Evolutionary conservation across 495 filamentous ascomycete species (phyloP).

Genomic region (Penicillium lagena): DNA sequence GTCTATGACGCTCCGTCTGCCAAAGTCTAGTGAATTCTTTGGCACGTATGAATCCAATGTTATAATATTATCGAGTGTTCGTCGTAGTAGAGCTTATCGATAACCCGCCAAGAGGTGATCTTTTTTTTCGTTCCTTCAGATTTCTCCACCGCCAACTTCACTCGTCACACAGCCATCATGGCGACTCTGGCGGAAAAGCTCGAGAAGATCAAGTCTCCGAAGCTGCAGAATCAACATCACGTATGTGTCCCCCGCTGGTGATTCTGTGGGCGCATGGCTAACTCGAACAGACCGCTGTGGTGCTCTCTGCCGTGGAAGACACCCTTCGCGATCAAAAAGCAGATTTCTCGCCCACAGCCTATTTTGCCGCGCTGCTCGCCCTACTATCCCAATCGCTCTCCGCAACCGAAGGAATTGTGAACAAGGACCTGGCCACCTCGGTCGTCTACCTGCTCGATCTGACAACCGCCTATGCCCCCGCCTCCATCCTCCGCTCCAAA

Average conservation of each 20-base stretch:
- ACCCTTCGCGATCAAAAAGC: slow-evolving; percentile 82
- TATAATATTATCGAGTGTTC: too few relatives aligned
- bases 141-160: slow-evolving; percentile 19
- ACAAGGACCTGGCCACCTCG: slow-evolving; percentile 78
- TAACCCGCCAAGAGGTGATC: slow-evolving; percentile 30
- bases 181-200: slow-evolving; percentile 85
- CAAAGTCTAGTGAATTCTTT: too few relatives aligned
- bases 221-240: slow-evolving; percentile 91
- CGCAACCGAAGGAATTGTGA: slow-evolving; percentile 53
- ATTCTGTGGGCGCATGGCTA: neutral
- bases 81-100: slow-evolving; percentile 10
- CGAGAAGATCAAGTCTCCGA: slow-evolving; percentile 92
- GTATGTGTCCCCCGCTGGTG: slow-evolving; percentile 41
- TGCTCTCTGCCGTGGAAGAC: slow-evolving; percentile 86
- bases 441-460: slow-evolving; percentile 95
- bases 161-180: slow-evolving; percentile 14
- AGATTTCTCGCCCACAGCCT: slow-evolving; percentile 76
- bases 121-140: slow-evolving; percentile 27
- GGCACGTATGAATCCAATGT: too few relatives aligned
- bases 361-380: slow-evolving; percentile 93
- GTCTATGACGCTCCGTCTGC: too few relatives aligned
- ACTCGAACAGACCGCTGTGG: slow-evolving; percentile 63
- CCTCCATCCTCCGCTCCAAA: slow-evolving; percentile 80
- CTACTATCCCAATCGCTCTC: slow-evolving; percentile 72
- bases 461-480: slow-evolving; percentile 73